Evolutionary conservation across 768 basidiomycete genomes (phyloP), one percentile per base, ranked within the genome.

Genomic region (Lentinus tigrinus): DNA sequence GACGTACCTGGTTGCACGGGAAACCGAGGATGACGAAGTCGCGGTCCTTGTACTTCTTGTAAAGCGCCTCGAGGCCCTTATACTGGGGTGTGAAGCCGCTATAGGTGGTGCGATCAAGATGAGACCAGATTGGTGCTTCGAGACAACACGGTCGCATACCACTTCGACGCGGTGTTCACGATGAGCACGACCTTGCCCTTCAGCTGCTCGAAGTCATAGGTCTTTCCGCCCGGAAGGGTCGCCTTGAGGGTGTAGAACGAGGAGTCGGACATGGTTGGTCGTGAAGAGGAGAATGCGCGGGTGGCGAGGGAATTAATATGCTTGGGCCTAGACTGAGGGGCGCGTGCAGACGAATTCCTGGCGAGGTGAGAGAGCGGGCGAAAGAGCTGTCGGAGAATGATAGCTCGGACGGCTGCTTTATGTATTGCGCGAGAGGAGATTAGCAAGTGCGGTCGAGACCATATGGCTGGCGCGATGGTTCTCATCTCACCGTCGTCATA

Each of bases 41-140:
- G 54, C 81, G 75, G 51, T 87, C 87, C 69, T 89, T 86, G 77
- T 93, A 89, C 69, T 90, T 90, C 54, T 93, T 81, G 71, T 95
- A 83, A 17, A 95, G 76, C 17, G 75, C 74, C 73, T 98, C 91
- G 23, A 98, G 83, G 46, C 91, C 89, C 69, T 78, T 84, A 72
- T 90, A 91, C 68, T 91, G 89, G 6, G 89, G 85, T 10, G 90
- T 91, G 69, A 92, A 91, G n/a, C 90, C 90, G 66, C 90, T 92
- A 65, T 37, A 27, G 47, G 7, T 27, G 34, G 31, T 4, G 36
- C 55, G 50, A 19, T 14, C 2, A 16, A 17, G 6, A 26, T 48
- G 49, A 31, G 47, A 10, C 3, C 17, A 9, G 9, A 3, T 10
- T 21, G 19, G 10, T 9, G 10, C 1, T 6, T 17, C 27, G 38